These are phyloP conservation scores for Aspergillus candidus DNA, from an alignment of 2,329 filamentous ascomycete species.

Conservation along the genomic window DNA sequence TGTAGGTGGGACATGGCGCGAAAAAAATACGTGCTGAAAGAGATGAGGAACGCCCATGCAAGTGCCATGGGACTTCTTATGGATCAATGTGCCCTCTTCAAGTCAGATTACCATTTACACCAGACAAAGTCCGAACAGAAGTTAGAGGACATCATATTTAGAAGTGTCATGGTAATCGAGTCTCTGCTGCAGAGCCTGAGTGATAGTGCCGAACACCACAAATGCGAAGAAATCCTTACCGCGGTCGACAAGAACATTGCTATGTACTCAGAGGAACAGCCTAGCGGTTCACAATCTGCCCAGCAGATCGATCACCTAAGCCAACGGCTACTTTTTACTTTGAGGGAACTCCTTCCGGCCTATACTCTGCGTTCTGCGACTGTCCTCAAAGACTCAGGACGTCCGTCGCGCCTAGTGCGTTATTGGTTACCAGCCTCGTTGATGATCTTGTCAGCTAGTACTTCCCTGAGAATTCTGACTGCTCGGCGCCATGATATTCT, in stretches of 20 bases:
- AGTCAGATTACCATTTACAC: conserved; percentile 49
- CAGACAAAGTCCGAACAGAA: conserved; percentile 15
- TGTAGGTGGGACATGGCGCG: conserved; percentile 66
- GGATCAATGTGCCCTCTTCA: conserved; percentile 72
- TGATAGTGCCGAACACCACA: conserved; percentile 48
- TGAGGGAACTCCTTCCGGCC: conserved; percentile 61
- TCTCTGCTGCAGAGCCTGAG: conserved; percentile 70
- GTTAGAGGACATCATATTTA: conserved; percentile 71
- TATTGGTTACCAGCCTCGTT: conserved; percentile 79
- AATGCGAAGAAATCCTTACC: conserved; percentile 52
- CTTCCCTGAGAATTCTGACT: conserved; percentile 70
- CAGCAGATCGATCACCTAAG: conserved; percentile 37
- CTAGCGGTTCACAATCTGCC: conserved; percentile 8
- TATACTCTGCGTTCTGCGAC: conserved; percentile 55
- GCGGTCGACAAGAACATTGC: conserved; percentile 58
- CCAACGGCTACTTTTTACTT: conserved; percentile 48
- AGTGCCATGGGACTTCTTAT: conserved; percentile 82
- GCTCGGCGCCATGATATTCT: conserved; percentile 70
- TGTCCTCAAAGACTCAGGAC: conserved; percentile 61
- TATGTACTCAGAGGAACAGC: conserved; percentile 26
- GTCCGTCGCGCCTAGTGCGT: conserved; percentile 66
- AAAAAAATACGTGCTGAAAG: conserved; percentile 67
- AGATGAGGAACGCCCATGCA: conserved; percentile 71
- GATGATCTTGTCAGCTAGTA: conserved; percentile 75
- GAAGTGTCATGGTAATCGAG: conserved; percentile 79